Evolutionary conservation across 2,329 filamentous ascomycete species (phyloP).

Genomic region (Aspergillus sp.): DNA sequence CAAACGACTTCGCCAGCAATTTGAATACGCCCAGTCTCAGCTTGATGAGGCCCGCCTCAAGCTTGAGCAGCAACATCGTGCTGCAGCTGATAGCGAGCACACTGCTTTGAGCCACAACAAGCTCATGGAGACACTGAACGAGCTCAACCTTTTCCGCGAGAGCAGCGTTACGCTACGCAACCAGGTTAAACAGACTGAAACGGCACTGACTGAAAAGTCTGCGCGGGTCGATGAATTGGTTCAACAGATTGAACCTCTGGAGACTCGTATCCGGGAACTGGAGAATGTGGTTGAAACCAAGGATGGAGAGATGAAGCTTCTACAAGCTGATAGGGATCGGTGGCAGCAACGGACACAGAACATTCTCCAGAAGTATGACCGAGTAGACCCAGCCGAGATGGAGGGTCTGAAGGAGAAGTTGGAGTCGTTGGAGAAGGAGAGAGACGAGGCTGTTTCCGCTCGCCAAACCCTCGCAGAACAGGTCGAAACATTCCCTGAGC

Average conservation of each 20-base stretch:
- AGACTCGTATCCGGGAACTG: slow-evolving; percentile 75
- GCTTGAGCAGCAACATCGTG: slow-evolving; percentile 82
- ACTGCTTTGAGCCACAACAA: slow-evolving; percentile 80
- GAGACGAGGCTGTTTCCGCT: slow-evolving; percentile 62
- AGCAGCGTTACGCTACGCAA: slow-evolving; percentile 88
- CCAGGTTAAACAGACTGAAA: slow-evolving; percentile 76
- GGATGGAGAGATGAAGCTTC: slow-evolving; percentile 81
- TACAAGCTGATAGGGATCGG: slow-evolving; percentile 87
- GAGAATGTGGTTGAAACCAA: slow-evolving; percentile 78
- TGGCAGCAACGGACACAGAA: slow-evolving; percentile 97
- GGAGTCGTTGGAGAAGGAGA: slow-evolving; percentile 63
- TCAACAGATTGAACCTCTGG: slow-evolving; percentile 75
- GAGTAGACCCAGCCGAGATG: slow-evolving; percentile 88
- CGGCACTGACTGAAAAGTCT: slow-evolving; percentile 72
- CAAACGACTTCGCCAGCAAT: slow-evolving; percentile 84
- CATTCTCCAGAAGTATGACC: slow-evolving; percentile 93
- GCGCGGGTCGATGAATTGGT: slow-evolving; percentile 73
- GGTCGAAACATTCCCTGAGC: slow-evolving; percentile 48
- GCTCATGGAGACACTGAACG: slow-evolving; percentile 89
- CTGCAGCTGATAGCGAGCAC: slow-evolving; percentile 70
- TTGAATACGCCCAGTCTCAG: slow-evolving; percentile 82
- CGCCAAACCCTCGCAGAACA: slow-evolving; percentile 53
- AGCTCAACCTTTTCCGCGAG: slow-evolving; percentile 93
- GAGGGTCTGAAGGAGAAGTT: slow-evolving; percentile 84
- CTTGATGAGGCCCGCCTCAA: slow-evolving; percentile 87